Conservation (phyloP, 805 yeast genomes). For the Candida hispaniensis region DNA sequence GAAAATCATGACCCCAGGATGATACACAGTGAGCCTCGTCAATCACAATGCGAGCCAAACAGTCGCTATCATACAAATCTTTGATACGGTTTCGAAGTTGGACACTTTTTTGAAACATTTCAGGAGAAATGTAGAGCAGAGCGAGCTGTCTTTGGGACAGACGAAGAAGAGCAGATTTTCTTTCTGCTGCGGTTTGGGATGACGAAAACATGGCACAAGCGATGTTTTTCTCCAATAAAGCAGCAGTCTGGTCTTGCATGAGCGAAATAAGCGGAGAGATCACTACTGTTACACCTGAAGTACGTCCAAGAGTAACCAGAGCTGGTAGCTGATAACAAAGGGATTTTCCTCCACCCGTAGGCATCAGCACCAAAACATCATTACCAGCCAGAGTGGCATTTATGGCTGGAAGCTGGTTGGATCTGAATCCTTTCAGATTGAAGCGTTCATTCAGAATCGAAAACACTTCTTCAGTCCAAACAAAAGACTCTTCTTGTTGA, state of each 20-base stretch:
- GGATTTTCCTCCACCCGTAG: slow-evolving; percentile 98
- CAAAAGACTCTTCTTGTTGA: slow-evolving; percentile 20
- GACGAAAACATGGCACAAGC: slow-evolving; percentile 86
- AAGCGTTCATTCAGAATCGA: slow-evolving; percentile 48
- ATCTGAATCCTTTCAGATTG: slow-evolving; percentile 55
- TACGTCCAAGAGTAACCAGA: slow-evolving; percentile 58
- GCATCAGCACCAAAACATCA: slow-evolving; percentile 94
- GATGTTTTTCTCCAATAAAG: slow-evolving; percentile 53
- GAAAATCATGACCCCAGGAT: slow-evolving; percentile 97
- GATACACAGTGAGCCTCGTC: slow-evolving; percentile 99
- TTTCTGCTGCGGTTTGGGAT: slow-evolving; percentile 51
- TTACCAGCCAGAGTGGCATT: slow-evolving; percentile 60
- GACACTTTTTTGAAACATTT: slow-evolving; percentile 72
- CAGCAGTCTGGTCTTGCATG: slow-evolving; percentile 95
- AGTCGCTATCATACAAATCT: slow-evolving; percentile 41
- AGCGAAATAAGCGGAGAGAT: slow-evolving; percentile 89
- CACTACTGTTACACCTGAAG: slow-evolving; percentile 80
- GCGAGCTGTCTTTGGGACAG: slow-evolving; percentile 60
- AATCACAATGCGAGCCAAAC: slow-evolving; percentile 76
- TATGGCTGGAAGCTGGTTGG: slow-evolving; percentile 79
- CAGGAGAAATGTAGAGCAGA: slow-evolving; percentile 84
- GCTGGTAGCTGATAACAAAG: slow-evolving; percentile 95
- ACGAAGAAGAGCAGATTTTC: slow-evolving; percentile 48
- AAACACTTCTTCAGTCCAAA: slow-evolving; percentile 65
- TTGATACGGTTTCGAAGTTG: slow-evolving; percentile 56